Percentiles rank a stretch among this genome's conserved stretches.
Evolutionary conservation across 1,284 basidiomycete species (phyloP).

Genomic region (Moesziomyces sp.): DNA sequence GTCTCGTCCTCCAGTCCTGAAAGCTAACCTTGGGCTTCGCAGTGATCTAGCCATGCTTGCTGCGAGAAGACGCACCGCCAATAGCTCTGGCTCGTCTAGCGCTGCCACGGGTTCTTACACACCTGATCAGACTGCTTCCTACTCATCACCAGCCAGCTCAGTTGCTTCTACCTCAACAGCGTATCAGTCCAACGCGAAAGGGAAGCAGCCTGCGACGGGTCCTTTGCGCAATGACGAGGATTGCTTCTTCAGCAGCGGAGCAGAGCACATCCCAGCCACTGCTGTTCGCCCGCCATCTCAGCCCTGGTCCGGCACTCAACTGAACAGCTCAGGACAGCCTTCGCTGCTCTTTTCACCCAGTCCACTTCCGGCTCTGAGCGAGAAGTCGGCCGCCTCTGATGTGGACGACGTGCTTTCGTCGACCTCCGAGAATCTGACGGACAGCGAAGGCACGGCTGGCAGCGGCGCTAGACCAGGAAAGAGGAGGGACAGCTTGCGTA

Average conservation of each 20-base stretch:
- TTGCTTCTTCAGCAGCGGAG: constrained; percentile 10
- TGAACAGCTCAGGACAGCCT: background rate
- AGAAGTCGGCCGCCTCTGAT: constrained; percentile 32
- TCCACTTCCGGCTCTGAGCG: constrained; percentile 34
- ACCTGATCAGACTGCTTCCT: background rate
- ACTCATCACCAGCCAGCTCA: constrained; percentile 14
- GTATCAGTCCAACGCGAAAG: constrained; percentile 10
- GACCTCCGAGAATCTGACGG: constrained; percentile 10
- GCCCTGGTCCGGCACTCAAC: background rate
- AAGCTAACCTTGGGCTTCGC: constrained; percentile 6
- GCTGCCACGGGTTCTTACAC: constrained; percentile 13
- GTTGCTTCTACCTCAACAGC: constrained; percentile 1
- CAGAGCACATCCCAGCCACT: background rate
- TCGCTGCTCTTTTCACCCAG: constrained; percentile 8
- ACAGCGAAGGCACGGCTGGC: constrained; percentile 9
- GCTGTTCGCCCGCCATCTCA: background rate
- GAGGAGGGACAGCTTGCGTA: constrained; percentile 32
- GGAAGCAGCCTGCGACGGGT: constrained; percentile 4
- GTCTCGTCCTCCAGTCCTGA: background rate
- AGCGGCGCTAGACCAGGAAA: constrained; percentile 8
- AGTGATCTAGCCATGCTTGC: constrained; percentile 27
- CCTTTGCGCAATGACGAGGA: constrained; percentile 20
- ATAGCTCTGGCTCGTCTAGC: constrained; percentile 24
- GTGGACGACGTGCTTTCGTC: constrained; percentile 17
- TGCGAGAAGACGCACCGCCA: constrained; percentile 15